Evolutionary conservation across 345 rosid species (phyloP).

Genomic region (Isatis tinctoria): DNA sequence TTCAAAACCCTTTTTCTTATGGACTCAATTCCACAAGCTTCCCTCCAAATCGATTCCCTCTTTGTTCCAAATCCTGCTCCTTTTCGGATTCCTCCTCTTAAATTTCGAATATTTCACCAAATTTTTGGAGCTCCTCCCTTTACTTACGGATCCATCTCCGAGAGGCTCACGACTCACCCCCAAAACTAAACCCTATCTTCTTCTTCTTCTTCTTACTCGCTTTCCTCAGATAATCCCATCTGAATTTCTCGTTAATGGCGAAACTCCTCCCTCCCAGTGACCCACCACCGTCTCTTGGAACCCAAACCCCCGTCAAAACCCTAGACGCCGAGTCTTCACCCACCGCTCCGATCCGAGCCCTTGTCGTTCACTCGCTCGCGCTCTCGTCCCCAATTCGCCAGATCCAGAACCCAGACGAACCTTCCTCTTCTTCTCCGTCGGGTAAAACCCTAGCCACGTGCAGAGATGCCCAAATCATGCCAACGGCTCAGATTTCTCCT

Average conservation of each 20-base stretch:
- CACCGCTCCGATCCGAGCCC: constrained; percentile 7
- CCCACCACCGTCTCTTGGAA: background rate
- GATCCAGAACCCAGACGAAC: background rate
- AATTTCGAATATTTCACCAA: background rate
- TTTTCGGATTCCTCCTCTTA: background rate
- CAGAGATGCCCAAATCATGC: background rate
- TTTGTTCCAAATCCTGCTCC: background rate
- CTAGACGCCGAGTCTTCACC: constrained; percentile 19
- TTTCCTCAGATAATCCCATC: background rate
- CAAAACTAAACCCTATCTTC: constrained; percentile 16
- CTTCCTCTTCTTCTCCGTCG: background rate
- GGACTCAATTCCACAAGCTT: background rate
- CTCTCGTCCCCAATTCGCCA: constrained; percentile 11
- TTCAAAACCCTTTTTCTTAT: background rate
- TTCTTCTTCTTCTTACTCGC: background rate
- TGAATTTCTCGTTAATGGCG: constrained; percentile 8
- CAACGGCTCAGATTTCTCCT: background rate
- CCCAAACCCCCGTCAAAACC: constrained; percentile 8
- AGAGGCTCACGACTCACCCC: background rate
- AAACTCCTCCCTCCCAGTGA: background rate
- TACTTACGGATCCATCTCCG: too few relatives aligned
- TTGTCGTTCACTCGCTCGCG: constrained; percentile 5
- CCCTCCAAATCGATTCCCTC: constrained; percentile 25
- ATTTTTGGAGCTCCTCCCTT: constrained; percentile 4
- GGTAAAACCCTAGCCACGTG: constrained; percentile 6